Conservation (phyloP, 2,329 filamentous ascomycete genomes). For the Ploettnerulaceae sp. region DNA sequence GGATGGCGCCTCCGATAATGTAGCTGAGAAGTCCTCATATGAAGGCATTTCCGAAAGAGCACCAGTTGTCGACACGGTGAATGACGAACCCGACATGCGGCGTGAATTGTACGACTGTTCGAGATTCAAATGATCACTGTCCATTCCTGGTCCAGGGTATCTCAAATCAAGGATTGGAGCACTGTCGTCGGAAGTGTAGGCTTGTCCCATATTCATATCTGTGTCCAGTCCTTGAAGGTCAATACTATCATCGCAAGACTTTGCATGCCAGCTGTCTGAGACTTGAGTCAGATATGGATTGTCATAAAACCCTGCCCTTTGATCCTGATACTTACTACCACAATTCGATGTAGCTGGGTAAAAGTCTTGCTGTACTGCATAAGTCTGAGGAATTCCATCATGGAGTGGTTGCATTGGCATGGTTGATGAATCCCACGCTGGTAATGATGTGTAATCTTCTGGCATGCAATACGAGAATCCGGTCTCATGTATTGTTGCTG, state of each 20-base stretch:
- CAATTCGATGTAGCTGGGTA: constrained; percentile 48
- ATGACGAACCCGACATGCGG: constrained; percentile 68
- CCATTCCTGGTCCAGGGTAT: constrained; percentile 44
- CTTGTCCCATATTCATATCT: constrained; percentile 57
- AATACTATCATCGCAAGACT: constrained; percentile 52
- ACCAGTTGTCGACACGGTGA: constrained; percentile 64
- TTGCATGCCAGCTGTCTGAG: constrained; percentile 47
- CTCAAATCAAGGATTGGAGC: constrained; percentile 58
- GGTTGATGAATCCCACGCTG: constrained; percentile 53
- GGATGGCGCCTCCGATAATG: constrained; percentile 61
- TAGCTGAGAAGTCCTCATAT: constrained; percentile 66
- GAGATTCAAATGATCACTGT: constrained; percentile 47
- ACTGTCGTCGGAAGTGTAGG: constrained; percentile 57
- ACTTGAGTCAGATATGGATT: constrained; percentile 24
- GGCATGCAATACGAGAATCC: constrained; percentile 55
- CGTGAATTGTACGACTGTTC: constrained; percentile 52
- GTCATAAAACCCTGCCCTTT: constrained; percentile 14
- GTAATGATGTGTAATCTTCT: constrained; percentile 48
- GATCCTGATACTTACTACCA: constrained; percentile 40
- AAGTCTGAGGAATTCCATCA: constrained; percentile 48
- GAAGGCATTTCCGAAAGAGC: constrained; percentile 63
- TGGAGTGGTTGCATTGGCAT: constrained; percentile 40
- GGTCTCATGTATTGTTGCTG: constrained; percentile 54
- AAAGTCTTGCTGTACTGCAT: constrained; percentile 55
- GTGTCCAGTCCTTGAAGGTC: constrained; percentile 52